phyloP scores from a whole-genome alignment of 345 rosid species.

The Garcia nutans region DNA sequence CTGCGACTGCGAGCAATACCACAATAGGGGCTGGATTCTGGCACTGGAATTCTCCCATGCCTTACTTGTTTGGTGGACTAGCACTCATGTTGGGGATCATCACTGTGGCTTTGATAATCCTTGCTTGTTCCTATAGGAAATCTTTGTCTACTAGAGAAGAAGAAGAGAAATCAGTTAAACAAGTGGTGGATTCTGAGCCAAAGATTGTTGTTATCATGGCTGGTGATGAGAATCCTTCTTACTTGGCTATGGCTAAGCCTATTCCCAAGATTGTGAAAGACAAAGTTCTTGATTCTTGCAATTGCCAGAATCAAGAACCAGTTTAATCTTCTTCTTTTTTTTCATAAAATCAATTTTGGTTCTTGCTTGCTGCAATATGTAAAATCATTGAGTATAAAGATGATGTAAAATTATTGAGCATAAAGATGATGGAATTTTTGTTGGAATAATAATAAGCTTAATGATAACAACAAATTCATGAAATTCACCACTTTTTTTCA shows the following conservation, averaged over 20 bases:
- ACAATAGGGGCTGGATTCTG: constrained; percentile 1
- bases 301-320: background rate
- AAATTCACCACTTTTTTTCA: too few species aligned
- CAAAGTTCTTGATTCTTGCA: background rate
- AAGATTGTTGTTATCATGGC: constrained; percentile 26
- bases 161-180: background rate
- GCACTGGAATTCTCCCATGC: constrained; percentile 29
- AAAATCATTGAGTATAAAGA: constrained; percentile 1
- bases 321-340: background rate
- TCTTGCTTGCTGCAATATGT: constrained; percentile 7
- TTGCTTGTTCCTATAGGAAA: constrained; percentile 29
- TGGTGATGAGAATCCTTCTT: constrained; percentile 20
- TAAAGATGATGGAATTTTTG: background rate
- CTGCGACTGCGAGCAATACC: constrained; percentile 1
- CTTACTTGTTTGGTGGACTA: constrained; percentile 29
- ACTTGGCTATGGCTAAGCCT: constrained; percentile 10
- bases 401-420: constrained; percentile 11
- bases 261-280: background rate
- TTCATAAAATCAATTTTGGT: background rate
- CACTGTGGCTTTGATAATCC: constrained; percentile 25
- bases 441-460: too few species aligned
- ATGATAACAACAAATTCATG: too few species aligned
- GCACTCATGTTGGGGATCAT: constrained; percentile 25
- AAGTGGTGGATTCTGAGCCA: constrained; percentile 15
- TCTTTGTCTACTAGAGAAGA: background rate